Percentiles rank a stretch among this genome's conserved stretches.
Evolutionary conservation across 768 basidiomycete species (phyloP).

Genomic region (Floccularia luteovirens): DNA sequence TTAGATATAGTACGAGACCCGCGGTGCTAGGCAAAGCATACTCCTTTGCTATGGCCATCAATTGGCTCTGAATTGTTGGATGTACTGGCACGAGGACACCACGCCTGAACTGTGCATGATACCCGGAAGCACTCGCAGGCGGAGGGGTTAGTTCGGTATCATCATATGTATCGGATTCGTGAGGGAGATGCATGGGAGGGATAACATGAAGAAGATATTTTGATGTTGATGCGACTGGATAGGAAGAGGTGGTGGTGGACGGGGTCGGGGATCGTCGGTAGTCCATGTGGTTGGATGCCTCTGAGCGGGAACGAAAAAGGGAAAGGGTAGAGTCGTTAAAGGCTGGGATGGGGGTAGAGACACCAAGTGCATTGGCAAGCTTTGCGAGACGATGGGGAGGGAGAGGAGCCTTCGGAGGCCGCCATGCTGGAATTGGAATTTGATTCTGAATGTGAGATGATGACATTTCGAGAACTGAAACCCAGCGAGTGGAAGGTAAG

Average conservation of each 20-base stretch:
- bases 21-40: conserved; percentile 85
- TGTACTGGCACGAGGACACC: conserved; percentile 86
- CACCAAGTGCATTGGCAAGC: conserved; percentile 80
- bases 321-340: conserved; percentile 23
- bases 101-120: conserved; percentile 71
- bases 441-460: conserved; percentile 10
- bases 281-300: conserved; percentile 23
- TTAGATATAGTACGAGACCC: conserved; percentile 80
- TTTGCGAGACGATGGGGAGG: conserved; percentile 74
- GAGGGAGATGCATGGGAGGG: conserved; percentile 67
- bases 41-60: conserved; percentile 86
- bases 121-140: conserved; percentile 58
- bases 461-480: neutral
- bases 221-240: conserved; percentile 40
- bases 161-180: conserved; percentile 38
- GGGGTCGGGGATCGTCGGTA: conserved; percentile 45
- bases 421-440: conserved; percentile 38
- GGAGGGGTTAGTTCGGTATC: conserved; percentile 42
- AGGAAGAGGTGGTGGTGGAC: conserved; percentile 33
- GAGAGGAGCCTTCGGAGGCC: conserved; percentile 62
- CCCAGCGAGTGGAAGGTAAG: no score
- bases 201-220: conserved; percentile 79
- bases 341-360: conserved; percentile 65
- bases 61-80: conserved; percentile 74
- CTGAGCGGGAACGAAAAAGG: conserved; percentile 25